These are phyloP conservation scores for Phylloporus rhodoxanthus DNA, from an alignment of 768 basidiomycete genomes.

Conservation along the genomic window DNA sequence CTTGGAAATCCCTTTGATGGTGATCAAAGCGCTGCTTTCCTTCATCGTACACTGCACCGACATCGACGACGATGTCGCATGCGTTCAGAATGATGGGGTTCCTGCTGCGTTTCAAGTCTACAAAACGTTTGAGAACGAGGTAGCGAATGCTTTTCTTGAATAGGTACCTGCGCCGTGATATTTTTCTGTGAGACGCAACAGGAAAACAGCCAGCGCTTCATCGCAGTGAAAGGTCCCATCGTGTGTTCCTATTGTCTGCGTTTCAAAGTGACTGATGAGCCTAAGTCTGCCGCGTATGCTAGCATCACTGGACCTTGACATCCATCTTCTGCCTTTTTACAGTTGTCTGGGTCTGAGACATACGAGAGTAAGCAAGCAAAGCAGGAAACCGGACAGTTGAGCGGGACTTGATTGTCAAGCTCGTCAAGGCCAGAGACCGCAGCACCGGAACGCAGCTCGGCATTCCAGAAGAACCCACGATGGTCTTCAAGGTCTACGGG, in stretches of 20 bases:
- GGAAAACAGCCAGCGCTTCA: slow-evolving; percentile 89
- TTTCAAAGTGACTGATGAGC: neutral
- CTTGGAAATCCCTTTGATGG: slow-evolving; percentile 89
- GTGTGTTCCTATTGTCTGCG: slow-evolving; percentile 84
- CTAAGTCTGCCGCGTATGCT: neutral
- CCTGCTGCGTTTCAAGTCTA: slow-evolving; percentile 66
- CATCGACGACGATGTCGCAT: slow-evolving; percentile 94
- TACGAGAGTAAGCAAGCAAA: neutral
- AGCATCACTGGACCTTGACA: slow-evolving; percentile 29
- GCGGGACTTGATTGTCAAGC: neutral
- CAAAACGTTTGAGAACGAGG: slow-evolving; percentile 1
- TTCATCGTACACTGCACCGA: slow-evolving; percentile 88
- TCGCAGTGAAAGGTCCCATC: slow-evolving; percentile 97
- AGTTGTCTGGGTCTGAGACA: slow-evolving; percentile 25
- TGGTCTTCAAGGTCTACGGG: slow-evolving; percentile 10
- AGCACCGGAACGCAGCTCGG: neutral
- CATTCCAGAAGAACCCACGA: neutral
- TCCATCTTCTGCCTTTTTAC: slow-evolving; percentile 42
- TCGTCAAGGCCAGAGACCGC: neutral
- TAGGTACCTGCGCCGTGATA: slow-evolving; percentile 70
- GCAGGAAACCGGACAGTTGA: neutral
- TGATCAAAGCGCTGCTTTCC: slow-evolving; percentile 82
- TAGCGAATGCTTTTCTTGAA: neutral
- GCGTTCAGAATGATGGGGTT: slow-evolving; percentile 65
- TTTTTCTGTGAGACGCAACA: slow-evolving; percentile 69